These are phyloP conservation scores for Globisporangium alternatum DNA, from an alignment of 352 stramenopile genomes.

Conservation along the genomic window DNA sequence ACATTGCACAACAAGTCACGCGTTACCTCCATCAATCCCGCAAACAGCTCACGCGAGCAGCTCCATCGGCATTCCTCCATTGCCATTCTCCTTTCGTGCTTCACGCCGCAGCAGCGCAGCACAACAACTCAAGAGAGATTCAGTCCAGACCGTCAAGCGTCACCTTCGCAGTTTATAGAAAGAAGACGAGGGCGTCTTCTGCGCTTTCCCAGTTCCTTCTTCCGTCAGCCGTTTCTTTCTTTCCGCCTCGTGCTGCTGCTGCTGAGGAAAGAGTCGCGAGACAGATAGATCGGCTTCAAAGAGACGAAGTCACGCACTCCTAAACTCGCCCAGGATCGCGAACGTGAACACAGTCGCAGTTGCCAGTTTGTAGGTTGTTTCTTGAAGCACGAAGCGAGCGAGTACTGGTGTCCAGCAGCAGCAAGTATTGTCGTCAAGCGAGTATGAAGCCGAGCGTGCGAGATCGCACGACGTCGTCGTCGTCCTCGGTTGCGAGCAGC, in stretches of 20 bases:
- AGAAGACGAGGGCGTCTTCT: not conserved
- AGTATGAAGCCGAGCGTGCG: not conserved
- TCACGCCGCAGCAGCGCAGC: not conserved
- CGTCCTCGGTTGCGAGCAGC: not conserved
- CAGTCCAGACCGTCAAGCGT: not conserved
- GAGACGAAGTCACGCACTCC: no score
- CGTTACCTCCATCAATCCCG: not conserved
- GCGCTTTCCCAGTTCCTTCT: not conserved
- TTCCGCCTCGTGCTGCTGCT: no score
- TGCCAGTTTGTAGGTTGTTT: no score
- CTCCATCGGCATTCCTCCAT: not conserved
- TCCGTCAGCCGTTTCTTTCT: no score
- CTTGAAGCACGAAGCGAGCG: not conserved
- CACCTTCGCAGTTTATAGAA: slow-evolving; percentile 1
- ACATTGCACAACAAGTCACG: not conserved
- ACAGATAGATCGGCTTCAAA: not conserved
- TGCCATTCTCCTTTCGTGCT: not conserved
- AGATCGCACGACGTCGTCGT: not conserved
- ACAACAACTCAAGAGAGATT: not conserved
- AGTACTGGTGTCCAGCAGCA: not conserved
- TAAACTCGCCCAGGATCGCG: no score
- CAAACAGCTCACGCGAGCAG: not conserved
- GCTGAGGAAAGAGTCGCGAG: not conserved
- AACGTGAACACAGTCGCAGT: no score
- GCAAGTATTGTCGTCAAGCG: not conserved